Conservation (phyloP, 2,329 filamentous ascomycete genomes). For the Colletotrichum sp. region DNA sequence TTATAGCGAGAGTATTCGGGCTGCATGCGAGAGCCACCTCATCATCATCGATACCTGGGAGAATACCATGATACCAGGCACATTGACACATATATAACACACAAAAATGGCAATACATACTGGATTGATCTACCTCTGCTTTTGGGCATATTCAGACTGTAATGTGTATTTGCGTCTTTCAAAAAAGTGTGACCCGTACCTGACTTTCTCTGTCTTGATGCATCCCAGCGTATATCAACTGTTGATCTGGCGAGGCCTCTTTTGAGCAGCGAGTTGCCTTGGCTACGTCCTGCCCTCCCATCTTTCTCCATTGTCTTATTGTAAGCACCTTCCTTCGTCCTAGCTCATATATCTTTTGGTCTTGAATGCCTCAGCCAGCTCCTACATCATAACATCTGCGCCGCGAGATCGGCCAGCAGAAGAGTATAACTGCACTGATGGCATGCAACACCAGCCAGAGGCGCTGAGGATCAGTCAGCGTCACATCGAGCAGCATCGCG, state of each 20-base stretch:
- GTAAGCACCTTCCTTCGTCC: neutral
- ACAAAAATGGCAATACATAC: neutral
- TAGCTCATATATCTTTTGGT: neutral
- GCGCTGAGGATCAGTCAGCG: neutral
- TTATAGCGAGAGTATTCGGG: neutral
- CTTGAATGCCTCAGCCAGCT: neutral
- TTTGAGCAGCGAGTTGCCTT: neutral
- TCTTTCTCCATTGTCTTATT: neutral
- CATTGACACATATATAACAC: neutral
- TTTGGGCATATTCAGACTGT: neutral
- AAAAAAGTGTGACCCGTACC: neutral
- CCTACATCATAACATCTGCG: neutral
- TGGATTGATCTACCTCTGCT: neutral
- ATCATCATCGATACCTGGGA: neutral
- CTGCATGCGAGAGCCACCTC: neutral
- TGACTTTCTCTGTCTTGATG: neutral
- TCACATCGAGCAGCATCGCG: neutral
- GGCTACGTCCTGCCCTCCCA: neutral
- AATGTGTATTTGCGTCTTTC: neutral
- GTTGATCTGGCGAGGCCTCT: neutral
- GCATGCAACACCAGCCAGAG: accelerated
- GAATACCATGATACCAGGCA: neutral
- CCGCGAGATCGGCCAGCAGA: neutral
- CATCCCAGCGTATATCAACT: neutral
- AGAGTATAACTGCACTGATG: neutral